Conservation (phyloP, 139 green algal genomes). For the Micromonas pusilla region DNA sequence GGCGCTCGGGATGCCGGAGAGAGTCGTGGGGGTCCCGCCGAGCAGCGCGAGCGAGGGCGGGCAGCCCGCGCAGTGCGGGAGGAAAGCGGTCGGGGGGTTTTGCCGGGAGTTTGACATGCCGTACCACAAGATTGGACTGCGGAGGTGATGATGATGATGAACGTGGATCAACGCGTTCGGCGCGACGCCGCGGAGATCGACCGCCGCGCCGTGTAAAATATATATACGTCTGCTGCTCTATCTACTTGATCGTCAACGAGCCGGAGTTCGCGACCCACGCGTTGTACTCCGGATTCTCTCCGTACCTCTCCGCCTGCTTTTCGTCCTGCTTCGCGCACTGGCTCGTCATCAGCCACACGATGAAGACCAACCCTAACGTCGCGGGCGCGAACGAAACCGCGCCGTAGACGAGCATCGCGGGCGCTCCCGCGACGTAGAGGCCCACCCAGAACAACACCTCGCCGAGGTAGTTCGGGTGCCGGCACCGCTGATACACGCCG, state of each 20-base stretch:
- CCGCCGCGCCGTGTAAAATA: too few species aligned
- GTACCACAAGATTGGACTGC: too few species aligned
- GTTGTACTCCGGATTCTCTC: slow-evolving; percentile 16
- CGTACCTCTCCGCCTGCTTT: slow-evolving; percentile 27
- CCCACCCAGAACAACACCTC: slow-evolving; percentile 27
- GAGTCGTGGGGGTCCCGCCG: too few species aligned
- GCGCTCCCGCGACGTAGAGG: slow-evolving; percentile 22
- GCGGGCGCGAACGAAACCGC: slow-evolving; percentile 5
- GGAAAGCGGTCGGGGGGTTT: too few species aligned
- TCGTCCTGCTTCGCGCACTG: slow-evolving; percentile 6
- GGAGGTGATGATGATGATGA: too few species aligned
- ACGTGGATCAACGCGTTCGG: too few species aligned
- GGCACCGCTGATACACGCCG: slow-evolving; percentile 8
- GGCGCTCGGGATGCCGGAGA: neutral
- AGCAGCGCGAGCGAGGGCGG: too few species aligned
- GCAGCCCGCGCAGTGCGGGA: too few species aligned
- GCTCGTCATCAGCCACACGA: slow-evolving; percentile 18
- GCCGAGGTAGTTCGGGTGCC: slow-evolving; percentile 29
- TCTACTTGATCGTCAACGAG: slow-evolving; percentile 5
- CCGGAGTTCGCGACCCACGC: slow-evolving; percentile 1
- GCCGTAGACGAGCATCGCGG: neutral
- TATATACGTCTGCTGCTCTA: too few species aligned
- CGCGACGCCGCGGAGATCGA: too few species aligned
- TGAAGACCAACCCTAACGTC: slow-evolving; percentile 10
- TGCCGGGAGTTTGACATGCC: too few species aligned